Base-by-base conservation (phyloP, 345 rosid genomes). In the Schrenkiella parvula region DNA sequence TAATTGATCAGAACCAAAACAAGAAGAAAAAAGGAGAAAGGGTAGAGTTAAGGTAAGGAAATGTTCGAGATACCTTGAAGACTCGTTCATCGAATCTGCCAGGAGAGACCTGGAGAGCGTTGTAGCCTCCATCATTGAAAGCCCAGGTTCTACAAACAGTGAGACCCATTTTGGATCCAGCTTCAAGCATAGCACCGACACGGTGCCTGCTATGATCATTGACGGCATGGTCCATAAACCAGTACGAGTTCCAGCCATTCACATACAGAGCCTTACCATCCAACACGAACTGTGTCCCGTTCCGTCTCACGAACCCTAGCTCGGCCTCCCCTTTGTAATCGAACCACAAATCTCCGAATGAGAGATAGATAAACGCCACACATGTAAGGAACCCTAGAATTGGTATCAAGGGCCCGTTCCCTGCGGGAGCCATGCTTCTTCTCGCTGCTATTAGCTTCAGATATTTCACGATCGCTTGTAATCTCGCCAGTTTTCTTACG, bases 131-230 rank as follows among this genome's bases (percentile, higher is more conserved):
- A 70, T 93, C 98, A 74, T 84, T 93, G 68, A 93, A 93, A 5
- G 98, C 98, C 98, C 98, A 93, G 17, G 95, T 84, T 74, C 99
- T 75, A 64, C 97, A 93, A 61, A 93, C 91, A n/a, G 97, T 85
- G 73, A 93, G 86, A 64, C 97, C 99, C 97, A 93, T 89, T 80
- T 85, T 84, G 22, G 95, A 84, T 47, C 93, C 95, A 60, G 91
- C 88, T 56, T 84, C 82, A 70, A 93, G 82, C 88, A 93, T 88
- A 51, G 80, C 86, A 55, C 80, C 66, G 52, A 88, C 84, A 76
- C 85, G 90, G 31, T 82, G 80, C 73, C 78, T 84, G 71, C 82
- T 84, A 41, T 84, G 75, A 25, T 80, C 93, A 58, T 89, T 89
- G 21, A 77, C 96, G 42, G 96, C 91, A 26, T 86, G 91, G 39